These are phyloP conservation scores for Saitozyma podzolica DNA, from an alignment of 768 basidiomycete species.

Conservation along the genomic window DNA sequence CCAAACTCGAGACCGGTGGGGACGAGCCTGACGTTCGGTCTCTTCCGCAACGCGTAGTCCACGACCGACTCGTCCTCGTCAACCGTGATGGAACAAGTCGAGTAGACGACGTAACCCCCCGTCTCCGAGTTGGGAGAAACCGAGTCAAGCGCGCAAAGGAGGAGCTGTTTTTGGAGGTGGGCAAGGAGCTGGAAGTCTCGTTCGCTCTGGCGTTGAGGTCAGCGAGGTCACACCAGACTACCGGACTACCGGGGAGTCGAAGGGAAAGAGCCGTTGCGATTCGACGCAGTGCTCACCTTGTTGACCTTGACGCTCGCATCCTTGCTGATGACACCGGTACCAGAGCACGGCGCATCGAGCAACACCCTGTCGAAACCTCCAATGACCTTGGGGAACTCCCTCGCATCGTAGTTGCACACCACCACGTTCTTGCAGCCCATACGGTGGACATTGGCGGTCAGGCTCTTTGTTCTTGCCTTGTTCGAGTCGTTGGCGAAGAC, in stretches of 20 bases:
- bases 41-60: conserved; percentile 92
- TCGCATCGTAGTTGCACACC: conserved; percentile 92
- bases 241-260: neutral
- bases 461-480: conserved; percentile 89
- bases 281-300: conserved; percentile 65
- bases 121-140: conserved; percentile 83
- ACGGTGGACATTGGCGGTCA: conserved; percentile 94
- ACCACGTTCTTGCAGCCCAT: conserved; percentile 98
- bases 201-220: conserved; percentile 63
- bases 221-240: neutral
- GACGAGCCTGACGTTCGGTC: conserved; percentile 87
- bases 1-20: conserved; percentile 92
- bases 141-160: conserved; percentile 96
- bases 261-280: conserved; percentile 7
- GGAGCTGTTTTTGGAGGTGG: conserved; percentile 96
- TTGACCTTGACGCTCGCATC: conserved; percentile 96
- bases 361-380: conserved; percentile 98
- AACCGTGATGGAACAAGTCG: conserved; percentile 95
- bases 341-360: conserved; percentile 94
- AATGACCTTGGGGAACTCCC: conserved; percentile 98
- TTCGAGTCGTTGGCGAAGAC: conserved; percentile 97
- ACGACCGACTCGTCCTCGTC: conserved; percentile 99
- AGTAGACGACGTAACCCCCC: conserved; percentile 94
- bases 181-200: conserved; percentile 95
- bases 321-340: conserved; percentile 97